phyloP scores from a whole-genome alignment of 2,329 filamentous ascomycete species.

The Colletotrichum simmondsii region DNA sequence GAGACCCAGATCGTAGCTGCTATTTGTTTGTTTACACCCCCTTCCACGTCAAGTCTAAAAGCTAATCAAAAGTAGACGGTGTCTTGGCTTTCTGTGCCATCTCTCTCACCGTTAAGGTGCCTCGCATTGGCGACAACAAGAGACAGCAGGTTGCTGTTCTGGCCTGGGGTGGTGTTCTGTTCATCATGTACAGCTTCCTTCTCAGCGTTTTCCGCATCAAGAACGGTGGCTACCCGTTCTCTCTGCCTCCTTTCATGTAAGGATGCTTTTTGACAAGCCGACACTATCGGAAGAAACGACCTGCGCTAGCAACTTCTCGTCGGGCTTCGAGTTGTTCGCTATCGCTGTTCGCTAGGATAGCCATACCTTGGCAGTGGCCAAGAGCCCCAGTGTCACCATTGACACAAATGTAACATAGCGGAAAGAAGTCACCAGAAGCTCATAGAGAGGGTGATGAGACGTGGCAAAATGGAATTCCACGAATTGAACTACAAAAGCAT shows the following conservation, averaged over 20 bases:
- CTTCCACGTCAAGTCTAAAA: conserved; percentile 29
- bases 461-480: background rate
- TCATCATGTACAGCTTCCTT: conserved; percentile 92
- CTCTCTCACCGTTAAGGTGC: conserved; percentile 89
- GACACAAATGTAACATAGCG: conserved; percentile 20
- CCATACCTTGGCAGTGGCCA: background rate
- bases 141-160: conserved; percentile 85
- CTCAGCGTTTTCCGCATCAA: conserved; percentile 94
- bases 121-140: conserved; percentile 82
- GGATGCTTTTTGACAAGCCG: background rate
- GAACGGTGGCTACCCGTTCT: conserved; percentile 95
- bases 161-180: conserved; percentile 80
- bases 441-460: background rate
- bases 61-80: conserved; percentile 65
- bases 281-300: background rate
- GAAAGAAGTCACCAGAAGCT: background rate
- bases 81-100: conserved; percentile 91
- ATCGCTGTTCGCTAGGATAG: background rate
- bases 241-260: conserved; percentile 86
- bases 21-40: conserved; percentile 77
- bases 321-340: background rate
- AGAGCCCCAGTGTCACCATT: background rate
- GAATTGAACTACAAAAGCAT: background rate
- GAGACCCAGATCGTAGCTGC: conserved; percentile 96
- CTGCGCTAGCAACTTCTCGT: background rate